Percentiles rank a stretch among this genome's conserved stretches.
These are phyloP conservation scores for Neurospora discreta DNA, from an alignment of 495 filamentous ascomycete species.

Conservation along the genomic window DNA sequence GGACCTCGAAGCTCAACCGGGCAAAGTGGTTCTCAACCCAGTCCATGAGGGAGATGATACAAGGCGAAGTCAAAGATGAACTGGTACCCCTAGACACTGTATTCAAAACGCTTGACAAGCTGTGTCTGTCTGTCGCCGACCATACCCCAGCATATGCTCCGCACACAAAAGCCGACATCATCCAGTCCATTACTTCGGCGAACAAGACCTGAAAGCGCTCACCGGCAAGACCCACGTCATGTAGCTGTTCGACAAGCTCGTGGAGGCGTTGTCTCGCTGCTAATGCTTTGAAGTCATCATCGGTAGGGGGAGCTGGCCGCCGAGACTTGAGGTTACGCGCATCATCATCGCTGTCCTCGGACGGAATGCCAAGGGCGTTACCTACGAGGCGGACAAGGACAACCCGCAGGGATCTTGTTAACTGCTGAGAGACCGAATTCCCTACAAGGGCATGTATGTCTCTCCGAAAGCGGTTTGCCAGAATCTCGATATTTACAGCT, in stretches of 20 bases:
- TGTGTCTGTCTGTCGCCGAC: constrained; percentile 16
- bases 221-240: constrained; percentile 62
- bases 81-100: constrained; percentile 10
- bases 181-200: constrained; percentile 58
- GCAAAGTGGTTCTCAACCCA: constrained; percentile 67
- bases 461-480: constrained; percentile 41
- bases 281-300: constrained; percentile 17
- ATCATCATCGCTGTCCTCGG: constrained; percentile 6
- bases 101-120: constrained; percentile 10
- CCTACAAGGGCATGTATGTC: constrained; percentile 56
- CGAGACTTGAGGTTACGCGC: constrained; percentile 1
- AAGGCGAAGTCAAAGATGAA: constrained; percentile 40
- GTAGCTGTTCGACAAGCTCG: constrained; percentile 48
- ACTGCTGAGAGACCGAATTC: constrained; percentile 46
- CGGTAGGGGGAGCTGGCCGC: constrained; percentile 11
- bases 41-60: constrained; percentile 44
- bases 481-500: constrained; percentile 19
- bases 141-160: constrained; percentile 50
- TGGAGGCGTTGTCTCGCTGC: constrained; percentile 43
- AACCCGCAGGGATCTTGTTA: constrained; percentile 40
- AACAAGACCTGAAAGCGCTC: constrained; percentile 66
- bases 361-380: constrained; percentile 45
- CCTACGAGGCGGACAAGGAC: constrained; percentile 43
- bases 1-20: constrained; percentile 53
- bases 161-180: constrained; percentile 56